Conservation (phyloP, 192 early-diverging fungal species). For the Gamsiella multidivaricata region DNA sequence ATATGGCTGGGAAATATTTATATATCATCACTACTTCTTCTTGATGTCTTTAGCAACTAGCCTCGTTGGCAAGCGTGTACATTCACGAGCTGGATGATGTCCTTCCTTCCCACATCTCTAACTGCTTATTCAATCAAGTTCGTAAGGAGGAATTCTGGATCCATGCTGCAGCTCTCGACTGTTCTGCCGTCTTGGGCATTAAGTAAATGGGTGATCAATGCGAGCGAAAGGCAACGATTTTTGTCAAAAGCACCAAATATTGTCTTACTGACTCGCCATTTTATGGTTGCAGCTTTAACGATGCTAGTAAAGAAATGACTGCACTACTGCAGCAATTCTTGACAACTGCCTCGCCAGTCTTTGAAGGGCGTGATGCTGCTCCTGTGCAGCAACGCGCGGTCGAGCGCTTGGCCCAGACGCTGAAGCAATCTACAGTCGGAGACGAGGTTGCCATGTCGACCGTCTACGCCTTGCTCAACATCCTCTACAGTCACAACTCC, state of each 20-base stretch:
- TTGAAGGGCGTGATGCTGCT: constrained; percentile 52
- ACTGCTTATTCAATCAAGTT: constrained; percentile 56
- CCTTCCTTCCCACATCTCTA: constrained; percentile 57
- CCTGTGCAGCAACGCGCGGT: constrained; percentile 60
- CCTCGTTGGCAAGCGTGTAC: constrained; percentile 58
- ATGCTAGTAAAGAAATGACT: constrained; percentile 50
- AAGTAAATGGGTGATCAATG: constrained; percentile 44
- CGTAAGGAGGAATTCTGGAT: constrained; percentile 51
- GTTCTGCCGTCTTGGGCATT: constrained; percentile 36
- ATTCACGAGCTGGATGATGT: constrained; percentile 64
- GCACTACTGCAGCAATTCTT: constrained; percentile 60
- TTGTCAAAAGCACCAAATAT: too few species aligned
- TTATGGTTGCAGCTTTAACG: constrained; percentile 46
- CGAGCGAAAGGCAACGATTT: neutral
- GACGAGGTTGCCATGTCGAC: constrained; percentile 30
- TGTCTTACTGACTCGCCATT: too few species aligned
- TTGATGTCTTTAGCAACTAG: constrained; percentile 57
- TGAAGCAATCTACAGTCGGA: constrained; percentile 47
- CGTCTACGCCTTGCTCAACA: constrained; percentile 24
- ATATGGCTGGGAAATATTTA: too few species aligned
- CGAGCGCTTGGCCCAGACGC: constrained; percentile 58
- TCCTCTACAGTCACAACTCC: constrained; percentile 25
- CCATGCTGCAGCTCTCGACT: constrained; percentile 40
- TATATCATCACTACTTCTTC: constrained; percentile 26
- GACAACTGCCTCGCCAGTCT: constrained; percentile 63